These are phyloP conservation scores for Lumnitzera littorea DNA, from an alignment of 345 rosid species.

Conservation along the genomic window DNA sequence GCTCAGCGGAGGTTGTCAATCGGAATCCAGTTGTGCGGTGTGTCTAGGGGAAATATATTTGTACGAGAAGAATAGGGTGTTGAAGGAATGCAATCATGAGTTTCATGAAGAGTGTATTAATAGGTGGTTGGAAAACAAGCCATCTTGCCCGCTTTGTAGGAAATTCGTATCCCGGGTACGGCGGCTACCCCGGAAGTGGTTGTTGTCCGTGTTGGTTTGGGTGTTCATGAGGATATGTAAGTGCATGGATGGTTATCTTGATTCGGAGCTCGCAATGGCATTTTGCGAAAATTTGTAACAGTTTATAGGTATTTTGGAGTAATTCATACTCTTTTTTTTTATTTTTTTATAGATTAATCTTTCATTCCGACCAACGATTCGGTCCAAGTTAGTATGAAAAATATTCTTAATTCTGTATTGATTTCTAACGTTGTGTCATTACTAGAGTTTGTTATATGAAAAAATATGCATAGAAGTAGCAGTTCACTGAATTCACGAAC, in stretches of 20 bases:
- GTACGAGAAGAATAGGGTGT: conserved; percentile 5
- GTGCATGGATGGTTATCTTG: conserved; percentile 17
- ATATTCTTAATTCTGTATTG: no score
- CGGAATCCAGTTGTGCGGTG: conserved; percentile 4
- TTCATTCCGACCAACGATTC: no score
- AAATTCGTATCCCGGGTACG: neutral
- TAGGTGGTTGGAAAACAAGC: conserved; percentile 7
- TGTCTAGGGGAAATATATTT: conserved; percentile 11
- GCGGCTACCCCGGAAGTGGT: neutral
- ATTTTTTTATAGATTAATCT: no score
- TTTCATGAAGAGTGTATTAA: conserved; percentile 16
- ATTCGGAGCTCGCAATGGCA: conserved; percentile 11
- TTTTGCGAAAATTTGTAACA: conserved; percentile 11
- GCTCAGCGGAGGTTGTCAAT: neutral
- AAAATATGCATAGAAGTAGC: no score
- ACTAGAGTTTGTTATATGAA: no score
- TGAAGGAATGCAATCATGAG: conserved; percentile 10
- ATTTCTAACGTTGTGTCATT: no score
- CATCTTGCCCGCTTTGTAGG: conserved; percentile 13
- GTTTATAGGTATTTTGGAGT: neutral
- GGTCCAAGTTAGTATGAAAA: no score
- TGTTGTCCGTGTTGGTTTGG: neutral
- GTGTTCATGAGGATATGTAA: neutral
- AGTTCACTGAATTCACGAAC: no score
- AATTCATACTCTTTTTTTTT: no score